Base-by-base conservation (phyloP, 441 rosid genomes). In the Lepidium campestre region DNA sequence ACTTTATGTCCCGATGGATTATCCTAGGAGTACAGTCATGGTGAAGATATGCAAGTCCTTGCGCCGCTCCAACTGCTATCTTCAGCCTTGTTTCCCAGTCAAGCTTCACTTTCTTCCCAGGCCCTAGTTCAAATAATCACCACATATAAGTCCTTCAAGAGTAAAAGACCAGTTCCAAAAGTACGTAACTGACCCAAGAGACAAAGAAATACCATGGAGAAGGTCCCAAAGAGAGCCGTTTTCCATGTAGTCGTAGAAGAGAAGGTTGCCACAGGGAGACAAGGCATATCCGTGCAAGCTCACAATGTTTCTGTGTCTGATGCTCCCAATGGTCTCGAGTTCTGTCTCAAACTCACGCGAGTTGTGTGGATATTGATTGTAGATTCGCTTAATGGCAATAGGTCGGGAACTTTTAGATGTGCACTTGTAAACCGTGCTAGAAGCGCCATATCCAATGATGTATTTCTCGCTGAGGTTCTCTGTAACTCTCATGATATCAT, bases 191-290 rank as follows among this genome's bases (percentile, higher is more conserved):
- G n/a, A 31, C 44, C 0, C 3, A 14, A 53, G 22, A 53, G 31
- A 53, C 23, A 22, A 48, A 20, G 45, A 61, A 34, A 10, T 62
- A 90, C 98, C 99, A 60, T 93, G 99, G 44, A 93, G 91, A 55
- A 91, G 93, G 82, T 93, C 97, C 96, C 96, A 93, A 2, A 93
- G 80, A 32, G 99, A 91, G 45, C 99, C 99, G 65, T 89, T 93
- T 73, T 82, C 88, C 99, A 93, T 89, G 80, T 83, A 91, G 72
- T 93, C 99, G 55, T 93, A 93, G 79, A 93, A 93, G 48, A 93
- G 92, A 58, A 93, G 97, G 79, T 91, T 89, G 46, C 99, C 97
- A 44, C 6, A 31, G 0, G 93, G 85, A 41, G 96, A 82, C 41
- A 87, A 50, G 8, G 99, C 89, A 53, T 93, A 91, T 6, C 97